phyloP scores from a whole-genome alignment of 2,329 filamentous ascomycete genomes.

The Fusarium drepaniforme region DNA sequence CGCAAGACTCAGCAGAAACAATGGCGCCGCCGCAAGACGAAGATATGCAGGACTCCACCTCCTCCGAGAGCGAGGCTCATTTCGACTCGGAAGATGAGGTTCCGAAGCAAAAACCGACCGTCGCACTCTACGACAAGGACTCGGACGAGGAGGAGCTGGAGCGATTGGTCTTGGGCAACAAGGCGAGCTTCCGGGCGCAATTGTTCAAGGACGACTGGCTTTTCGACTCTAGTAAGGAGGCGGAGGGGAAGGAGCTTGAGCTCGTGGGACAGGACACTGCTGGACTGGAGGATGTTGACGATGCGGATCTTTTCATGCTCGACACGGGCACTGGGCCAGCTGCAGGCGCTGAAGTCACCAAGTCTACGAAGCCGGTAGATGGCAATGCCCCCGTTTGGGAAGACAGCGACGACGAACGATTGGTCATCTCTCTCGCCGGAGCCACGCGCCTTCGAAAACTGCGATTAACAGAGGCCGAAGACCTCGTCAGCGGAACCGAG shows the following conservation, averaged over 20 bases:
- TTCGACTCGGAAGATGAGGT: conserved; percentile 44
- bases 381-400: conserved; percentile 79
- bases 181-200: conserved; percentile 81
- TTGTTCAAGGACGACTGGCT: conserved; percentile 69
- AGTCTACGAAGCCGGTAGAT: conserved; percentile 41
- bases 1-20: conserved; percentile 26
- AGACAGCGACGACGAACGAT: conserved; percentile 93
- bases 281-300: conserved; percentile 74
- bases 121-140: conserved; percentile 73
- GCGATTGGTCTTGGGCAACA: conserved; percentile 88
- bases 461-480: conserved; percentile 83
- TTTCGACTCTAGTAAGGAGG: conserved; percentile 47
- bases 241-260: conserved; percentile 49
- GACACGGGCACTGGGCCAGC: conserved; percentile 71
- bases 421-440: conserved; percentile 84
- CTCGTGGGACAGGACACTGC: conserved; percentile 57
- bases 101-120: conserved; percentile 46
- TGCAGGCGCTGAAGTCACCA: conserved; percentile 47
- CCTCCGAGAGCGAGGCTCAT: conserved; percentile 47
- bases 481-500: conserved; percentile 87
- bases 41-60: conserved; percentile 43
- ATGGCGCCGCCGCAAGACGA: conserved; percentile 50
- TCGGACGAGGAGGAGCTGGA: conserved; percentile 88
- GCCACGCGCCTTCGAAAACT: conserved; percentile 85
- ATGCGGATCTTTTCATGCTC: conserved; percentile 88